Conservation (phyloP, 2,329 filamentous ascomycete genomes). For the Diaporthe ilicicola region DNA sequence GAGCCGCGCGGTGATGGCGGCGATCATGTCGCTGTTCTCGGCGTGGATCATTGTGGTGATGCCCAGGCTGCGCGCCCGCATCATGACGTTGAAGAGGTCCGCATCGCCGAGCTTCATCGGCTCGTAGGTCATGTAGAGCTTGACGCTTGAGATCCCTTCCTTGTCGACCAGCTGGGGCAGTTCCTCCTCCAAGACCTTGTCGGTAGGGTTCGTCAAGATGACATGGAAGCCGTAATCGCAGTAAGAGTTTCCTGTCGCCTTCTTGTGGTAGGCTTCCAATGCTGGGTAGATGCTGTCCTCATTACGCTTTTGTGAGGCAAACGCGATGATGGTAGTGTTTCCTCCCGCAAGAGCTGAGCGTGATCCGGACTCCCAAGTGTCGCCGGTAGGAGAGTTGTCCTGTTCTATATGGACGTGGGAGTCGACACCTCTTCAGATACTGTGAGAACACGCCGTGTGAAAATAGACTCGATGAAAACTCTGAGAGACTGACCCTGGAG, state of each 20-base stretch:
- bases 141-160: slow-evolving; percentile 51
- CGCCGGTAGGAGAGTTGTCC: slow-evolving; percentile 42
- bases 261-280: slow-evolving; percentile 27
- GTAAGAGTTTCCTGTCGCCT: slow-evolving; percentile 43
- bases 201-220: slow-evolving; percentile 56
- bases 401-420: slow-evolving; percentile 49
- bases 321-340: slow-evolving; percentile 65
- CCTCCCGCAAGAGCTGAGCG: slow-evolving; percentile 64
- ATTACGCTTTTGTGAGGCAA: slow-evolving; percentile 59
- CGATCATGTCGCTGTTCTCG: slow-evolving; percentile 57
- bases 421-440: slow-evolving; percentile 44
- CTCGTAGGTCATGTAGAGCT: slow-evolving; percentile 57
- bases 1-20: slow-evolving; percentile 44
- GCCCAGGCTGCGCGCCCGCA: slow-evolving; percentile 47
- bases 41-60: slow-evolving; percentile 60
- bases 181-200: slow-evolving; percentile 51
- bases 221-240: slow-evolving; percentile 66
- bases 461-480: too few relatives aligned
- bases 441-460: not conserved
- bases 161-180: slow-evolving; percentile 46
- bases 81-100: slow-evolving; percentile 51
- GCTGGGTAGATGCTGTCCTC: slow-evolving; percentile 49
- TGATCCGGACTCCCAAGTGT: slow-evolving; percentile 53
- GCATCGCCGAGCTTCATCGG: slow-evolving; percentile 48
- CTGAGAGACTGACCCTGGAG: slow-evolving; percentile 40